These are phyloP conservation scores for Leishmania braziliensis DNA, from an alignment of 208 protist species.

Conservation along the genomic window DNA sequence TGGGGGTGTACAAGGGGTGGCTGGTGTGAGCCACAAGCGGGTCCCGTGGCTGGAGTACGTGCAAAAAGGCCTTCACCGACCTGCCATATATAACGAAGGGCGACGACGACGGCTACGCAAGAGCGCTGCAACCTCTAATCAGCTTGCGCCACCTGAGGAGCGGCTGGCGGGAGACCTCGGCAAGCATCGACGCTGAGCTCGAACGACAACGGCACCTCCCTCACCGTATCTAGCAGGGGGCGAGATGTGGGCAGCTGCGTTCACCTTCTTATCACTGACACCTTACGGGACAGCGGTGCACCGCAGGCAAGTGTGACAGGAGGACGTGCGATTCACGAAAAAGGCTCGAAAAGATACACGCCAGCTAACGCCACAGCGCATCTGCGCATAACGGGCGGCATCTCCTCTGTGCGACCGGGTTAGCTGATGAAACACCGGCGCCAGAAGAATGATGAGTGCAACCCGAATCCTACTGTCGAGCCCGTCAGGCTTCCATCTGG, in stretches of 20 bases:
- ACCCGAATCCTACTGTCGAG: too few relatives aligned
- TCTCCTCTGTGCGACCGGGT: background rate
- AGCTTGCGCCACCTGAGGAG: slow-evolving; percentile 23
- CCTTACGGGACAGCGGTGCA: too few relatives aligned
- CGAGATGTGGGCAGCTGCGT: too few relatives aligned
- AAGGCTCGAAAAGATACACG: too few relatives aligned
- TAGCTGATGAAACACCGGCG: too few relatives aligned
- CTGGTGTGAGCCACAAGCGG: slow-evolving; percentile 46
- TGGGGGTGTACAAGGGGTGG: slow-evolving; percentile 36
- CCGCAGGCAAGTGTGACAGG: too few relatives aligned
- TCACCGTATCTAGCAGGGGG: background rate
- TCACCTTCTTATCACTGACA: too few relatives aligned
- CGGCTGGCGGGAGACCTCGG: background rate
- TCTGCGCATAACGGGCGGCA: background rate
- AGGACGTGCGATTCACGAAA: too few relatives aligned
- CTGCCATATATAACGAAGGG: slow-evolving; percentile 35
- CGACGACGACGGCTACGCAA: slow-evolving; percentile 44
- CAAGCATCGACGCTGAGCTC: background rate
- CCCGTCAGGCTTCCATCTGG: too few relatives aligned
- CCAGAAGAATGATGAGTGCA: too few relatives aligned
- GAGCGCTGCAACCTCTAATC: slow-evolving; percentile 40
- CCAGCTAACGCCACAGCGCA: background rate
- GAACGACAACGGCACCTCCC: too few relatives aligned
- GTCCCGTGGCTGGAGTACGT: slow-evolving; percentile 38
- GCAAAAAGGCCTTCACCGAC: slow-evolving; percentile 22